Base-by-base conservation (phyloP, 768 basidiomycete species). In the Rhodocollybia butyracea region DNA sequence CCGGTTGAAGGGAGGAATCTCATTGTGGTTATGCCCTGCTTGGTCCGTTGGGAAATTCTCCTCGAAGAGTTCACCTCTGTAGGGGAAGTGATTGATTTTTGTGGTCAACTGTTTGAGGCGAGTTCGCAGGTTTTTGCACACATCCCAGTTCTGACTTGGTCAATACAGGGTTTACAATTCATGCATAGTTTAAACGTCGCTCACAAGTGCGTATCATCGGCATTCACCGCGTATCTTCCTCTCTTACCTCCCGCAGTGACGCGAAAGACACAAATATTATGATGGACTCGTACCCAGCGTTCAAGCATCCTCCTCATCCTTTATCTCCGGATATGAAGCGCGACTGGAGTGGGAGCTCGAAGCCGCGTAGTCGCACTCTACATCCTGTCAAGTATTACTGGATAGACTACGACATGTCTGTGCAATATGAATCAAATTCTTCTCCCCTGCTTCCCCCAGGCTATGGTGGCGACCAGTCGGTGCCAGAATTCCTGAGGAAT, bases 391-490 rank as follows among this genome's bases (percentile, higher is more conserved):
- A 63, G 46, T 76, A 74, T 42, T 73, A 71, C 34, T 64, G 72
- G 41, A 74, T 71, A 6, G 73, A 76, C 50, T 76, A 75, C 57
- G 74, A 70, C 1, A 51, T 72, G 1, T 70, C 75, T 0, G 53
- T 63, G 0, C 63, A 32, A 2, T 74, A 65, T 46, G 43, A 58
- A 8, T 66, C 71, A 0, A 46, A 63, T 0, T 61, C 71, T 2
- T 51, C 60, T 1, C 47, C 60, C 0, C 70, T 72, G 0, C 59
- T 56, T 0, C 71, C 57, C 4, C 66, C 71, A 0, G 63, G 75
- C 1, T 58, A 59, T 10, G 79, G 77, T 0, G 77, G 71, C 2
- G 79, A 83, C 60, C 70, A 69, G 50, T 62, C 72, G 1, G 71
- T 69, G 0, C 77, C 78, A 1, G 77, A 78, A 43, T 72, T 69